These are phyloP conservation scores for Aspergillus indologenus DNA, from an alignment of 495 filamentous ascomycete species.

Conservation along the genomic window DNA sequence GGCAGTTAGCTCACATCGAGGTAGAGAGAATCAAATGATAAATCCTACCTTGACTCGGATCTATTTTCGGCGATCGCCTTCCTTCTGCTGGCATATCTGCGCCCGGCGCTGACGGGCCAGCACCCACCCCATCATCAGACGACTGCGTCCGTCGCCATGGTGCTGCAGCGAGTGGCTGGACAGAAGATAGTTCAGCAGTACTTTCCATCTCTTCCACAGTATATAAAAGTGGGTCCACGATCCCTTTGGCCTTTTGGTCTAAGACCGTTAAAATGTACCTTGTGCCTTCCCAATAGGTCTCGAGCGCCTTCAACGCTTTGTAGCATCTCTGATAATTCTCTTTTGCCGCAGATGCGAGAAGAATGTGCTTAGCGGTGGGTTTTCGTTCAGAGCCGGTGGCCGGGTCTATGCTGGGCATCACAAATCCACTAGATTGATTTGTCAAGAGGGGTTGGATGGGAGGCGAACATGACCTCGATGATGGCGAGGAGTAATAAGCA, in stretches of 20 bases:
- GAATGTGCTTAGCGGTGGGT: slow-evolving; percentile 61
- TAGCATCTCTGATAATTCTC: slow-evolving; percentile 81
- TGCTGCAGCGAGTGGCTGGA: slow-evolving; percentile 40
- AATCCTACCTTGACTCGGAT: slow-evolving; percentile 52
- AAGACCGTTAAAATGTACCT: slow-evolving; percentile 80
- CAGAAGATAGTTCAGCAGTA: slow-evolving; percentile 38
- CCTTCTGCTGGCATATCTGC: slow-evolving; percentile 29
- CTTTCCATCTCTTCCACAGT: slow-evolving; percentile 75
- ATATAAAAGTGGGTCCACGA: slow-evolving; percentile 76
- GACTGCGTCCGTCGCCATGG: slow-evolving; percentile 40
- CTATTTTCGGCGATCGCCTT: slow-evolving; percentile 42
- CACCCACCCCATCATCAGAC: slow-evolving; percentile 24
- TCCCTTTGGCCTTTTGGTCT: slow-evolving; percentile 83
- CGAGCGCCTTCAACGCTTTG: slow-evolving; percentile 70
- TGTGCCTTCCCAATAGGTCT: slow-evolving; percentile 81
- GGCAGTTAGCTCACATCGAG: slow-evolving; percentile 18
- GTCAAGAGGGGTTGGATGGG: slow-evolving; percentile 32
- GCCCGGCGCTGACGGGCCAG: slow-evolving; percentile 26
- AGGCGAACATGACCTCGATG: slow-evolving; percentile 32
- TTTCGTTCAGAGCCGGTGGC: slow-evolving; percentile 40
- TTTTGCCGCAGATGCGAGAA: slow-evolving; percentile 71
- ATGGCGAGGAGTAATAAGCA: slow-evolving; percentile 45
- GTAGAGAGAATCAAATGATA: slow-evolving; percentile 4
- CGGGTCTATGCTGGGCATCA: slow-evolving; percentile 38
- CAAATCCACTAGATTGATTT: slow-evolving; percentile 41